phyloP scores from a whole-genome alignment of 1,139 yeast species.

The Hyphopichia wangnamkhiaoensis region DNA sequence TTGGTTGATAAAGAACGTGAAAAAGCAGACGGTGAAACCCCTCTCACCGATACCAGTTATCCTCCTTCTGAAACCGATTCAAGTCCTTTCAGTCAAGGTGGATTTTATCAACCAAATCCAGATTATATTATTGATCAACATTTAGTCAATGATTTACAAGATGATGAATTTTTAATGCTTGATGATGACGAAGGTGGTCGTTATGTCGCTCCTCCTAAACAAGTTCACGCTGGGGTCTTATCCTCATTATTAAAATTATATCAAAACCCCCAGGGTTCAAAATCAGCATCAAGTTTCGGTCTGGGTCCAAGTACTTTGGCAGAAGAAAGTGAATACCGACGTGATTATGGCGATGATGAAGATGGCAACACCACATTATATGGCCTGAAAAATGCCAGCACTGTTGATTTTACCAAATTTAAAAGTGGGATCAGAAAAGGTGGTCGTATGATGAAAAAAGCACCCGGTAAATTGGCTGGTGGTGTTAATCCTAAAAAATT shows the following conservation, averaged over 20 bases:
- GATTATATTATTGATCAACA: conserved; percentile 39
- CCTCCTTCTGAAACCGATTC: conserved; percentile 1
- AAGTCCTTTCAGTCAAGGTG: conserved; percentile 8
- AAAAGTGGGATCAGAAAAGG: conserved; percentile 8
- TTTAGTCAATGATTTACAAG: conserved; percentile 27
- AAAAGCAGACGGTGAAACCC: not conserved
- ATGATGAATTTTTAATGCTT: conserved; percentile 35
- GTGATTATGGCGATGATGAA: conserved; percentile 4
- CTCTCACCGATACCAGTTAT: not conserved
- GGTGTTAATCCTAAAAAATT: conserved; percentile 2
- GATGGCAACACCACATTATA: conserved; percentile 2
- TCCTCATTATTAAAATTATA: conserved; percentile 20
- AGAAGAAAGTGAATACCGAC: too few species aligned
- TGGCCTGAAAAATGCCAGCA: conserved; percentile 7
- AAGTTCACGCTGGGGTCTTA: conserved; percentile 23
- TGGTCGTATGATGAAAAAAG: conserved; percentile 11
- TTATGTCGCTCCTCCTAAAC: conserved; percentile 48
- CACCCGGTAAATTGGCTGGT: conserved; percentile 12
- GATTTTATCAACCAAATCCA: conserved; percentile 49
- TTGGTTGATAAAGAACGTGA: not conserved
- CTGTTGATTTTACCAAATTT: conserved; percentile 13
- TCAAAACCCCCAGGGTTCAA: conserved; percentile 21
- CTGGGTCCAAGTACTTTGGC: conserved; percentile 7
- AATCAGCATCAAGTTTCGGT: conserved; percentile 13
- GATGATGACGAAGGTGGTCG: conserved; percentile 47